A percentile compares a stretch with the other conserved stretches of the same genome.
Evolutionary conservation across 495 filamentous ascomycete species (phyloP).

Genomic region (Evernia prunastri): DNA sequence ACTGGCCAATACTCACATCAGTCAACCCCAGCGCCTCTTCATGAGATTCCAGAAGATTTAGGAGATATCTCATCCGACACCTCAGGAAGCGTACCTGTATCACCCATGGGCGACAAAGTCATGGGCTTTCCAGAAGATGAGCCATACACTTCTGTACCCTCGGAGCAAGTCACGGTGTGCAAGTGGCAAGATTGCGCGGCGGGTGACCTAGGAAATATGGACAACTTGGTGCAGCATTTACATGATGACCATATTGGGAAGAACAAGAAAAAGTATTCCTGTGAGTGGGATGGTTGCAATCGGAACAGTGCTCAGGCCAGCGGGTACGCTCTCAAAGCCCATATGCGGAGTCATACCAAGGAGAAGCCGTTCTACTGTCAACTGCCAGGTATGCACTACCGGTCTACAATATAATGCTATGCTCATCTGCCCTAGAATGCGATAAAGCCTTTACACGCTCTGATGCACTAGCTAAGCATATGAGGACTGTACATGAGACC

Average conservation of each 20-base stretch:
- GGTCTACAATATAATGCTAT: not conserved
- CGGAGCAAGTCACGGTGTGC: conserved; percentile 82
- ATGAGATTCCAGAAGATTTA: conserved; percentile 37
- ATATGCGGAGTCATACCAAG: conserved; percentile 95
- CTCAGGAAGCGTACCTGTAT: conserved; percentile 64
- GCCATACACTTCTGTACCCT: conserved; percentile 53
- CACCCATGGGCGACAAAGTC: conserved; percentile 38
- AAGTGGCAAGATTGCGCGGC: conserved; percentile 79
- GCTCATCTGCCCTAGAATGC: conserved; percentile 61
- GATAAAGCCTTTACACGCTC: conserved; percentile 96
- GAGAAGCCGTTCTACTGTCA: conserved; percentile 98
- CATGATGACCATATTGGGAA: conserved; percentile 87
- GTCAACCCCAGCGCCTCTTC: conserved; percentile 38
- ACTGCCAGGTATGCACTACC: conserved; percentile 62
- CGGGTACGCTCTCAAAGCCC: conserved; percentile 89
- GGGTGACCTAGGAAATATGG: conserved; percentile 86
- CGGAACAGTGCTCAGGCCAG: conserved; percentile 84
- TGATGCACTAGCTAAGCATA: conserved; percentile 94
- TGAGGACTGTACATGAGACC: conserved; percentile 97
- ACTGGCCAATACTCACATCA: conserved; percentile 46
- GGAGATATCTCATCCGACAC: conserved; percentile 80
- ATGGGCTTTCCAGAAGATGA: conserved; percentile 62
- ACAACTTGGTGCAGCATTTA: conserved; percentile 84
- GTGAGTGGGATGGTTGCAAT: conserved; percentile 87
- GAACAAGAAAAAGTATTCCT: conserved; percentile 78